A percentile compares a stretch with the other conserved stretches of the same genome.
phyloP scores from a whole-genome alignment of 2,329 filamentous ascomycete genomes.

The Ophiostoma montium region DNA sequence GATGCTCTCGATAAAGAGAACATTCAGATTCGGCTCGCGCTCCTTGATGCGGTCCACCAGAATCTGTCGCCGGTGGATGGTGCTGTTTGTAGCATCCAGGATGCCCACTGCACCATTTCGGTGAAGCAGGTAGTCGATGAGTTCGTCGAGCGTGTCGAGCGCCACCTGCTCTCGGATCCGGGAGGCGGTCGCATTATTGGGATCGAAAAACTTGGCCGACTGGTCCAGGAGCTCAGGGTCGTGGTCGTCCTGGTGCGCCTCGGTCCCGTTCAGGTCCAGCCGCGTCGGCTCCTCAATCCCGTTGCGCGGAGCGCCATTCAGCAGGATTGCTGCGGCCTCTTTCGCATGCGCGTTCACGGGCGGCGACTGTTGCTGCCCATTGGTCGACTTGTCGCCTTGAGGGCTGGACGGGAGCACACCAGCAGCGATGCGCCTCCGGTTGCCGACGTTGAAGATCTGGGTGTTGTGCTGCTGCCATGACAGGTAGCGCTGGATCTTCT shows the following conservation, averaged over 20 bases:
- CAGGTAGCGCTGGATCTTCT: slow-evolving; percentile 89
- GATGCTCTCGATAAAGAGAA: slow-evolving; percentile 89
- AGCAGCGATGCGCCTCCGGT: slow-evolving; percentile 68
- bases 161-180: slow-evolving; percentile 83
- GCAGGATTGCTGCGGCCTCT: slow-evolving; percentile 38
- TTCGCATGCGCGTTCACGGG: not conserved
- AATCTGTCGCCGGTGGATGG: slow-evolving; percentile 66
- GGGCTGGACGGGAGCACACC: slow-evolving; percentile 28
- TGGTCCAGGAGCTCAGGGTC: slow-evolving; percentile 55
- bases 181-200: slow-evolving; percentile 67
- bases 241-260: not conserved
- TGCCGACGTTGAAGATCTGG: slow-evolving; percentile 93
- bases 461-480: slow-evolving; percentile 97
- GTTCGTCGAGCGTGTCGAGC: slow-evolving; percentile 79
- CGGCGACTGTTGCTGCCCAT: slow-evolving; percentile 25
- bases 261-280: slow-evolving; percentile 22
- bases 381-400: not conserved
- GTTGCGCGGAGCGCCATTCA: slow-evolving; percentile 29
- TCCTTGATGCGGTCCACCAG: slow-evolving; percentile 73
- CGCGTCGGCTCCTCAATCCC: slow-evolving; percentile 25
- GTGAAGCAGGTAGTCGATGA: slow-evolving; percentile 75
- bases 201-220: slow-evolving; percentile 87
- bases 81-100: slow-evolving; percentile 95
- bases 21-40: slow-evolving; percentile 74
- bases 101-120: slow-evolving; percentile 83